Percentiles rank a stretch among this genome's conserved stretches.
Conservation (phyloP, 345 rosid genomes). For the Acer campestre region DNA sequence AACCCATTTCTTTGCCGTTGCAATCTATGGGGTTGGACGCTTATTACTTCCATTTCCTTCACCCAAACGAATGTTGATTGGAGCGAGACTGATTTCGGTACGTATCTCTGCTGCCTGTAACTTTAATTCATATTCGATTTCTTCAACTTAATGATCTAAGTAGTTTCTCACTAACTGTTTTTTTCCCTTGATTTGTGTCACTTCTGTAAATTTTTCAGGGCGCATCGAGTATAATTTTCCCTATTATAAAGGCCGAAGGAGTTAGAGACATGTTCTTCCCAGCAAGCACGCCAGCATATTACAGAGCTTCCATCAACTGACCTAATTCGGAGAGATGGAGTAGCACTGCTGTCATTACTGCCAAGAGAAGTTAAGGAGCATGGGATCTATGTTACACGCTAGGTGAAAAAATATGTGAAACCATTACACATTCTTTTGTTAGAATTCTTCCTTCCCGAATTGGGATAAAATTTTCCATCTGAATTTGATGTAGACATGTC, state of each 20-base stretch:
- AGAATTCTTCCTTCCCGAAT: not conserved
- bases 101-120: not conserved
- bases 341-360: not conserved
- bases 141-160: not conserved
- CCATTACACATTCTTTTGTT: too few species aligned
- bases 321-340: too few species aligned
- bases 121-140: not conserved
- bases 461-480: not conserved
- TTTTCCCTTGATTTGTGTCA: not conserved
- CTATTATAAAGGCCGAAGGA: constrained; percentile 18
- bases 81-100: constrained; percentile 1
- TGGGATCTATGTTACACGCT: too few species aligned
- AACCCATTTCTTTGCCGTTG: not conserved
- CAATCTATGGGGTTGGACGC: constrained; percentile 6
- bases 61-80: not conserved
- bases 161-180: not conserved
- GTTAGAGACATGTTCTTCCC: constrained; percentile 17
- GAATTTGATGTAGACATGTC: not conserved
- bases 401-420: too few species aligned
- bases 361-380: not conserved
- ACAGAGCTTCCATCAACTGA: not conserved
- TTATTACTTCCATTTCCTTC: constrained; percentile 15
- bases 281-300: not conserved
- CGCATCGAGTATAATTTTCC: constrained; percentile 1
- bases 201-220: not conserved